A percentile compares a stretch with the other conserved stretches of the same genome.
Conservation (phyloP, 176 grass and related monocot species). For the Saccharum spontaneum region DNA sequence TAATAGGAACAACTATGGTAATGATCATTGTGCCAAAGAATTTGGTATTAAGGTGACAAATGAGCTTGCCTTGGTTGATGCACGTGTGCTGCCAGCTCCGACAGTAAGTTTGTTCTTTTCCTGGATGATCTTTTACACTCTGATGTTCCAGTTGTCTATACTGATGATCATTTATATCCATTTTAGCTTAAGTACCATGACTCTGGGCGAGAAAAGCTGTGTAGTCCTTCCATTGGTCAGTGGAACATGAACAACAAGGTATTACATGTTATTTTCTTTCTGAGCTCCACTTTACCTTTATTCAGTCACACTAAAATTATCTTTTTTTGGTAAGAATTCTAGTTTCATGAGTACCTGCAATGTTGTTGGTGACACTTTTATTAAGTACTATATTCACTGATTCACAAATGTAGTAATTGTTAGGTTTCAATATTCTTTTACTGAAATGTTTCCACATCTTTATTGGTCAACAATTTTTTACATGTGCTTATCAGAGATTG, state of each 20-base stretch:
- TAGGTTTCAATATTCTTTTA: neutral
- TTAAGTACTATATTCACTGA: too few relatives aligned
- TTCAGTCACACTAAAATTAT: neutral
- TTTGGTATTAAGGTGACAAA: conserved; percentile 66
- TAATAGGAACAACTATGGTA: conserved; percentile 40
- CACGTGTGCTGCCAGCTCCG: conserved; percentile 67
- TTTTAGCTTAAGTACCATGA: conserved; percentile 88
- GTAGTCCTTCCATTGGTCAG: conserved; percentile 62
- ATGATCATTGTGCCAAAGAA: conserved; percentile 58
- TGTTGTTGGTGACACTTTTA: neutral
- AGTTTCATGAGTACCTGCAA: neutral
- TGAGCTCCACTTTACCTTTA: neutral
- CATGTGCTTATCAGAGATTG: conserved; percentile 25
- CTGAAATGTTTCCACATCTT: neutral
- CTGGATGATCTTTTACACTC: neutral
- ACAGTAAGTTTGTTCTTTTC: conserved; percentile 29
- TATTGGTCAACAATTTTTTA: neutral
- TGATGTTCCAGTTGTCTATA: neutral
- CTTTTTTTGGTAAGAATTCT: neutral
- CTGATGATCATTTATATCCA: neutral
- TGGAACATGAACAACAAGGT: conserved; percentile 97
- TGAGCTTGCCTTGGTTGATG: conserved; percentile 63
- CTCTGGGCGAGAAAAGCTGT: conserved; percentile 59
- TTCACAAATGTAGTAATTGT: neutral
- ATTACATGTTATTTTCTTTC: conserved; percentile 7